phyloP scores from a whole-genome alignment of 768 basidiomycete species.

The Termitomyces sp. region DNA sequence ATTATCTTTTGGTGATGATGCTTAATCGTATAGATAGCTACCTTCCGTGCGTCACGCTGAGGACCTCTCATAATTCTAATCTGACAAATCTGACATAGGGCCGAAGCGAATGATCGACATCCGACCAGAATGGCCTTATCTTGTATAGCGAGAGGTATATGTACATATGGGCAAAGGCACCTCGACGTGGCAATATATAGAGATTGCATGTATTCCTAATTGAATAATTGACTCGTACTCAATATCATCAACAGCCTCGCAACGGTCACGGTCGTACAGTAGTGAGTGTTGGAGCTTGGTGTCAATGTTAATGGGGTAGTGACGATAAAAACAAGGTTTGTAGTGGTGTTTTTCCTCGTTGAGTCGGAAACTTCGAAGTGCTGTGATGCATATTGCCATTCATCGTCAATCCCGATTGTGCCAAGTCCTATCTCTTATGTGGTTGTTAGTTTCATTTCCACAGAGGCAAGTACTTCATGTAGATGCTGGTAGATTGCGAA shows the following conservation, averaged over 20 bases:
- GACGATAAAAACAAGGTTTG: background rate
- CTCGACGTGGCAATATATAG: background rate
- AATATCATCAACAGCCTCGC: too few species aligned
- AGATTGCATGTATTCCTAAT: background rate
- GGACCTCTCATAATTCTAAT: background rate
- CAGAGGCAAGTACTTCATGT: too few species aligned
- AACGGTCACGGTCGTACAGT: background rate
- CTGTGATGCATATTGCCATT: too few species aligned
- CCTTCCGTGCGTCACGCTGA: background rate
- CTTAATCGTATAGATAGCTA: constrained; percentile 21
- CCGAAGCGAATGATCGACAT: background rate
- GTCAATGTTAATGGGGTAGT: background rate
- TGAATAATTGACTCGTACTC: too few species aligned
- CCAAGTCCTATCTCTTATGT: too few species aligned
- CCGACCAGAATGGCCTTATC: background rate
- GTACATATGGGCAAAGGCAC: background rate
- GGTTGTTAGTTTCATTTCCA: too few species aligned
- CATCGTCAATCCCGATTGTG: too few species aligned
- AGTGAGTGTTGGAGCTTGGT: background rate
- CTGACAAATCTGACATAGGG: background rate
- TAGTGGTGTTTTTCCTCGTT: background rate
- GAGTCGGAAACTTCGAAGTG: too few species aligned
- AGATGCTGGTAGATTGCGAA: too few species aligned
- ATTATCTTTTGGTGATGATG: constrained; percentile 57
- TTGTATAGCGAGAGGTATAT: background rate